Conservation (phyloP, 108 stramenopile species). For the Epipyxis sp. region DNA sequence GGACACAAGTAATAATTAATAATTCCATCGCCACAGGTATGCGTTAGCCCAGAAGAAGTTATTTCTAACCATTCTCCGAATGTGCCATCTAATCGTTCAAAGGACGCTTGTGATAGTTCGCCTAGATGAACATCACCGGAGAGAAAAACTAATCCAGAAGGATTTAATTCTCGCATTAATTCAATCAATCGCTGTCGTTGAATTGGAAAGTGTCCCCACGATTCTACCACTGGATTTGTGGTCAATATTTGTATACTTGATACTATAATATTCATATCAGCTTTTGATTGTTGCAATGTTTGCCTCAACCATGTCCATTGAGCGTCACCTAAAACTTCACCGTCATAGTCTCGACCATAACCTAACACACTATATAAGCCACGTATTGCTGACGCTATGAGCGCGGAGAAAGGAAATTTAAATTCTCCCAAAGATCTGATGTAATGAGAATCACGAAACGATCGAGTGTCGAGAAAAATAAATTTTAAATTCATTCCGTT, state of each 20-base stretch:
- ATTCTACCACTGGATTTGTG: conserved; percentile 48
- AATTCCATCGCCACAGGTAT: conserved; percentile 29
- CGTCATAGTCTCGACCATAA: conserved; percentile 39
- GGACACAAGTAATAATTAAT: conserved; percentile 15
- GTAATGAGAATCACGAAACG: conserved; percentile 44
- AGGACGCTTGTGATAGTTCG: conserved; percentile 29
- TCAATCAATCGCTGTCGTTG: conserved; percentile 38
- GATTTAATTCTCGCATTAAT: conserved; percentile 36
- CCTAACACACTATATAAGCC: conserved; percentile 23
- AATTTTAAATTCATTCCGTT: conserved; percentile 11
- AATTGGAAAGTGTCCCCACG: conserved; percentile 53
- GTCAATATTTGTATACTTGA: conserved; percentile 52
- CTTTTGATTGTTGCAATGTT: conserved; percentile 36
- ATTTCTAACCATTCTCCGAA: conserved; percentile 30
- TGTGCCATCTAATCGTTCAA: not conserved
- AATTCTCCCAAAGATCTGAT: conserved; percentile 42
- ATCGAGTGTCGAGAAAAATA: conserved; percentile 47
- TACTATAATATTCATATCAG: conserved; percentile 46
- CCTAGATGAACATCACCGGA: conserved; percentile 54
- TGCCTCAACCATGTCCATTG: conserved; percentile 52
- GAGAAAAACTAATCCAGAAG: conserved; percentile 25
- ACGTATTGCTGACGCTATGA: conserved; percentile 42
- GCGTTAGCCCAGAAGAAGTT: conserved; percentile 50
- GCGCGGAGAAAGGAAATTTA: conserved; percentile 39
- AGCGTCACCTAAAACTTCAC: conserved; percentile 45